Evolutionary conservation across 805 yeast species (phyloP), one percentile per base, ranked within the genome.

Genomic region (Zygotorulaspora sp.): DNA sequence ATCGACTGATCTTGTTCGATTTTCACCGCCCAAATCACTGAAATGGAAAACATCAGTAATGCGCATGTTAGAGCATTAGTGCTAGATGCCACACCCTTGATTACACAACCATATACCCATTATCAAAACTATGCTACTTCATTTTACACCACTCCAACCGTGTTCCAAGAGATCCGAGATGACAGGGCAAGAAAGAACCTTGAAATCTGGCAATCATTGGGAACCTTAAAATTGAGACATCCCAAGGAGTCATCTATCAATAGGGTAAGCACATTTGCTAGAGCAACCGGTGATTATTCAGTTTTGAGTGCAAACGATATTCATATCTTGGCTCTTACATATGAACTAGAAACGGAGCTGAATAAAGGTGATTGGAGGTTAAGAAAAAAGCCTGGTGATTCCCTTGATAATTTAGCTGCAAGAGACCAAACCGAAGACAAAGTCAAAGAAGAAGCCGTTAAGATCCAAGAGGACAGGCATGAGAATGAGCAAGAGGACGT

Each of bases 101-200:
- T 92, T 50, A 83, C 95, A 2, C 94, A 86, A 53, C 72, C 92
- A 4, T 85, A 84, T 9, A 72, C 88, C 2, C 74, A 80, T 14
- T 68, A 92, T 30, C 78, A 80, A 52, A 76, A 74, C 47, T 75
- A 72, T 55, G 97, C 95, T 1, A 62, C 72, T 12, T 61, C 64
- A n/a, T 85, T 85, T 54, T 83, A 70, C 59, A 89, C 97, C 10
- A 86, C 97, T 2, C 97, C 97, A 10, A 89, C 96, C 1, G 97
- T 92, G 12, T 77, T 73, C 52, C 70, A 74, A 20, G 99, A 92
- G 66, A 78, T 92, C 57, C 80, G 75, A 54, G 97, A 92, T 66
- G 96, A 82, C 44, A 72, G 75, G 45, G 86, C 94, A 5, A 73
- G 96, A 61, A 75, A 75, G 48, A 89, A 89, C 52, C 66, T 92